phyloP scores from a whole-genome alignment of 371 early-diverging fungal species.

The Mucor indicus region DNA sequence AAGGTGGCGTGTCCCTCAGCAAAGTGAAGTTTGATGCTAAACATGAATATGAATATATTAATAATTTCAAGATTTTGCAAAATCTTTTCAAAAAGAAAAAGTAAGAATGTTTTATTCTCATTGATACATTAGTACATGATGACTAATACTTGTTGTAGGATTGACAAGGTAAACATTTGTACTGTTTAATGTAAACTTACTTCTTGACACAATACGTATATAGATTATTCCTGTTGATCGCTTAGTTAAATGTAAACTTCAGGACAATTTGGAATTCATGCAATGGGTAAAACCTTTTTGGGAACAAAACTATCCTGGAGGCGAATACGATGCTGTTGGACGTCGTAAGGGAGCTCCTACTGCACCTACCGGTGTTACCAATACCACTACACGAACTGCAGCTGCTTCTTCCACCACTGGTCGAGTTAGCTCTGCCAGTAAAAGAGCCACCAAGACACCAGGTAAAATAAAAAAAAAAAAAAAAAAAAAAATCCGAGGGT shows the following conservation, averaged over 20 bases:
- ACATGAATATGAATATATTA: constrained; percentile 89
- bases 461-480: background rate
- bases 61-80: constrained; percentile 91
- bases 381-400: constrained; percentile 14
- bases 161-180: constrained; percentile 27
- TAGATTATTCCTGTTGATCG: constrained; percentile 83
- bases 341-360: constrained; percentile 72
- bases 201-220: too few relatives aligned
- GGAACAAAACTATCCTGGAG: constrained; percentile 82
- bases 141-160: too few relatives aligned
- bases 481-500: too few relatives aligned
- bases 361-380: constrained; percentile 1
- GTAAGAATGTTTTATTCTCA: too few relatives aligned
- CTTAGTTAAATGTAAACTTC: constrained; percentile 89
- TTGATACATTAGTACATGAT: too few relatives aligned
- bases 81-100: constrained; percentile 76
- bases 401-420: constrained; percentile 1
- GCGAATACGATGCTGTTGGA: constrained; percentile 77
- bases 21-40: constrained; percentile 90
- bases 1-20: constrained; percentile 70
- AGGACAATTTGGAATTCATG: constrained; percentile 95
- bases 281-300: constrained; percentile 91
- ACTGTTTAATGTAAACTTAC: too few relatives aligned
- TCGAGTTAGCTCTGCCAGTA: constrained; percentile 12
- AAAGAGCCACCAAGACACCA: constrained; percentile 10